A percentile compares a stretch with the other conserved stretches of the same genome.
Evolutionary conservation across 805 yeast species (phyloP).

Genomic region (Teunomyces lycoperdinae): DNA sequence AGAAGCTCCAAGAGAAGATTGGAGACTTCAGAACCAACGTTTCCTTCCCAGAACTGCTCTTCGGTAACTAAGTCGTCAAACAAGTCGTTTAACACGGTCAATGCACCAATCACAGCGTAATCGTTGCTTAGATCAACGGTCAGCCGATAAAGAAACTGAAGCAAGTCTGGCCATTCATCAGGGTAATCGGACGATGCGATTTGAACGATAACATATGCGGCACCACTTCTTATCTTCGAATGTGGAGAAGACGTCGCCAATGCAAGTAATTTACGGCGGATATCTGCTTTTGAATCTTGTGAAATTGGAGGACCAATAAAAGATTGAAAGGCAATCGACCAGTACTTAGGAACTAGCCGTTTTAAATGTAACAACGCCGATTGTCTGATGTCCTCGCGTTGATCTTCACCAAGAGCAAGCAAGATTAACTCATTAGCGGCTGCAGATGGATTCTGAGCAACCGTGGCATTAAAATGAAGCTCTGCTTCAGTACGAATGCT

Average conservation of each 20-base stretch:
- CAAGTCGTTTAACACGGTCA: conserved; percentile 66
- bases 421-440: conserved; percentile 42
- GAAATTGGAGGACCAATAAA: conserved; percentile 64
- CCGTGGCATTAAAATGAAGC: conserved; percentile 38
- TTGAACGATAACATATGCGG: conserved; percentile 75
- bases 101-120: conserved; percentile 48
- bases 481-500: conserved; percentile 52
- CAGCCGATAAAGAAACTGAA: conserved; percentile 45
- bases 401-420: conserved; percentile 32
- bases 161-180: conserved; percentile 87
- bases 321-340: conserved; percentile 83
- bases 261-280: conserved; percentile 51
- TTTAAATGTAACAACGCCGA: conserved; percentile 65
- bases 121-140: conserved; percentile 30
- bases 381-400: conserved; percentile 48
- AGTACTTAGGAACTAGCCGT: conserved; percentile 63
- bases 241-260: conserved; percentile 44
- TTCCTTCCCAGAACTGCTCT: conserved; percentile 78
- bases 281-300: conserved; percentile 47
- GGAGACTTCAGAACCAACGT: conserved; percentile 57
- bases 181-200: conserved; percentile 90
- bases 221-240: conserved; percentile 61
- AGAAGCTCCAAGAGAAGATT: conserved; percentile 47
- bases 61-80: conserved; percentile 85
- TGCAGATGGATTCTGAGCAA: conserved; percentile 49